phyloP scores from a whole-genome alignment of 2,329 filamentous ascomycete species.

The Graphilbum fragrans region DNA sequence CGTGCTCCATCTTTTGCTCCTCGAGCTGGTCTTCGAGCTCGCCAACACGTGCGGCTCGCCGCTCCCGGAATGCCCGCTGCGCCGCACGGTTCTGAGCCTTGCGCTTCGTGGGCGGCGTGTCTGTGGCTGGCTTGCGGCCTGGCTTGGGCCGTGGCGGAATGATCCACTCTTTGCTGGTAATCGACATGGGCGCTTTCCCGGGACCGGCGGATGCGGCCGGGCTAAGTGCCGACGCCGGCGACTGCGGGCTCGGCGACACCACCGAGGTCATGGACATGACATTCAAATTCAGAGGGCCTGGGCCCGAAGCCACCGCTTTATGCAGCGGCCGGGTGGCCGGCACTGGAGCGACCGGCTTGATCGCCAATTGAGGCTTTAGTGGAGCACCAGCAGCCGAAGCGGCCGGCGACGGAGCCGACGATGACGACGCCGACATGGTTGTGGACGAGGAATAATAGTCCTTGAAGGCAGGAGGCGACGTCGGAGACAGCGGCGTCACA shows the following conservation, averaged over 20 bases:
- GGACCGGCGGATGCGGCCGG: constrained; percentile 1
- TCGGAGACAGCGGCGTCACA: no score
- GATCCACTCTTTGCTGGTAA: constrained; percentile 78
- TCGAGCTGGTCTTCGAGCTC: constrained; percentile 59
- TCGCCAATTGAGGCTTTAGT: constrained; percentile 9
- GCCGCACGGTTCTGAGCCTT: constrained; percentile 91
- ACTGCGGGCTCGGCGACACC: constrained; percentile 27
- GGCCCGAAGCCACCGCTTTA: constrained; percentile 10
- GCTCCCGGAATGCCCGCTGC: constrained; percentile 80
- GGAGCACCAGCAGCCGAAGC: no score
- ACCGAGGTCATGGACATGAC: constrained; percentile 36
- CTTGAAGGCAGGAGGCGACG: no score
- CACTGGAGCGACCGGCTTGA: constrained; percentile 7
- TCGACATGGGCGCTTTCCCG: constrained; percentile 33
- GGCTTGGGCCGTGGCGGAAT: constrained; percentile 78
- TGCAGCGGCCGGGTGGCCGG: constrained; percentile 14
- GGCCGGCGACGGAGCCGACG: constrained; percentile 9
- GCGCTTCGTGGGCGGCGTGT: constrained; percentile 84
- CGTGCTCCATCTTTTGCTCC: constrained; percentile 43
- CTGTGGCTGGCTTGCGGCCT: constrained; percentile 84
- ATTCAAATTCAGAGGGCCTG: constrained; percentile 17
- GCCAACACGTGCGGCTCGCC: constrained; percentile 72
- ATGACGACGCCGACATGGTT: no score
- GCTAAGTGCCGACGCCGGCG: constrained; percentile 20
- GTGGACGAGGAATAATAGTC: no score